Evolutionary conservation across 2,329 filamentous ascomycete species (phyloP).

Genomic region (Phyllachora maydis): DNA sequence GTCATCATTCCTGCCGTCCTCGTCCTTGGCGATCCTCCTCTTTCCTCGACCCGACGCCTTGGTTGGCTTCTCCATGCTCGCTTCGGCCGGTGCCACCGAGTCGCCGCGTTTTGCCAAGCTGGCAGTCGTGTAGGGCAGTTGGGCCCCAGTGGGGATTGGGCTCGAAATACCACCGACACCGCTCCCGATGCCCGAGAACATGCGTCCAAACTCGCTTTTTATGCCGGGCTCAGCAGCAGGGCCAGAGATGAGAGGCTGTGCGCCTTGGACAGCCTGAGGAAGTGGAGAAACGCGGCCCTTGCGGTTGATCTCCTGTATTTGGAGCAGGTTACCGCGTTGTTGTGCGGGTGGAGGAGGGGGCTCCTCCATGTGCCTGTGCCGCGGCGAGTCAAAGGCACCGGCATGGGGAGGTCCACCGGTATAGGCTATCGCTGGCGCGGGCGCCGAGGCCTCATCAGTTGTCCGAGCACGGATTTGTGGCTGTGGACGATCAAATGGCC

Average conservation of each 20-base stretch:
- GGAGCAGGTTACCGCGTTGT: conserved; percentile 50
- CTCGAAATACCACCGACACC: conserved; percentile 31
- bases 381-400: conserved; percentile 20
- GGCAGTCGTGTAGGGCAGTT: conserved; percentile 23
- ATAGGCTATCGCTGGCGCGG: too few relatives aligned
- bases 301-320: conserved; percentile 60
- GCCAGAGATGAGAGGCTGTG: conserved; percentile 59
- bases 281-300: conserved; percentile 72
- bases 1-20: conserved; percentile 54
- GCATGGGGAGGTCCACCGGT: too few relatives aligned
- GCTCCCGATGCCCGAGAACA: conserved; percentile 78
- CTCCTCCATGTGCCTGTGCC: conserved; percentile 23
- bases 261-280: conserved; percentile 84
- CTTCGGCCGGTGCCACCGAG: conserved; percentile 25
- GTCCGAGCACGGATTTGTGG: too few relatives aligned
- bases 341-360: conserved; percentile 34
- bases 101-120: conserved; percentile 31
- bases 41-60: conserved; percentile 30
- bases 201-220: conserved; percentile 85
- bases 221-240: conserved; percentile 72
- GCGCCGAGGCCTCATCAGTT: too few relatives aligned
- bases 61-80: conserved; percentile 15
- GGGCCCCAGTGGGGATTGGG: conserved; percentile 20
- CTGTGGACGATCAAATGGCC: too few relatives aligned
- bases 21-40: conserved; percentile 57